Evolutionary conservation across 1,139 yeast species (phyloP), one percentile per base, ranked within the genome.

Genomic region (Nakaseomyces glabratus): DNA sequence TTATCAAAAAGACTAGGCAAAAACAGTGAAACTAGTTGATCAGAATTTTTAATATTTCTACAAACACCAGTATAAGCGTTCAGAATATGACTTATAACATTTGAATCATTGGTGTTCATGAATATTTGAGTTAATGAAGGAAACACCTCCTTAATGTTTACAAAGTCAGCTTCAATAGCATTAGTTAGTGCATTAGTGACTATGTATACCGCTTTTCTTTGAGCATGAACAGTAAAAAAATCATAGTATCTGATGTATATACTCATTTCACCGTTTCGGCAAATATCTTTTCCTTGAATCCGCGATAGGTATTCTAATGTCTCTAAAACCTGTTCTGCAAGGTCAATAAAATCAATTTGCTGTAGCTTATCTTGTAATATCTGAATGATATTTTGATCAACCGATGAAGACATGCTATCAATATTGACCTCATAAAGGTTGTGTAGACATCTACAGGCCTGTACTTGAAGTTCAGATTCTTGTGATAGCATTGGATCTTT

Each of bases 301-400:
- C 77, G 61, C 1, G 86, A 75, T 9, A 81, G 71, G 60, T 74
- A 66, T 53, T 80, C 88, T 36, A 81, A 60, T 0, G 93, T 77
- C 46, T 80, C 88, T 29, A 90, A 61, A 0, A 90, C 88, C 57
- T 88, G 96, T 55, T 90, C 98, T 0, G 96, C 93, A 39, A 90
- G 65, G 55, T 90, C 98, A 36, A 90, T 88, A 54, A 74, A 86
- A 39, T 76, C 75, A 13, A 88, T 80, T 46, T 85, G 94, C 44
- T 73, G 56, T 30, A 90, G 60, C 47, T 82, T 82, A 9, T 67
- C 64, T 46, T 82, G 75, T 28, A 90, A 62, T 1, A 73, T 75
- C 26, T 75, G 77, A 9, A 86, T 71, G 1, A 81, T 82, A 31
- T 81, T 77, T 18, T 73, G 73, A 28, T 70, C 67, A 6, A 84